These are phyloP conservation scores for Ceratobasidium sp. DNA, from an alignment of 1,284 basidiomycete genomes.

Conservation along the genomic window DNA sequence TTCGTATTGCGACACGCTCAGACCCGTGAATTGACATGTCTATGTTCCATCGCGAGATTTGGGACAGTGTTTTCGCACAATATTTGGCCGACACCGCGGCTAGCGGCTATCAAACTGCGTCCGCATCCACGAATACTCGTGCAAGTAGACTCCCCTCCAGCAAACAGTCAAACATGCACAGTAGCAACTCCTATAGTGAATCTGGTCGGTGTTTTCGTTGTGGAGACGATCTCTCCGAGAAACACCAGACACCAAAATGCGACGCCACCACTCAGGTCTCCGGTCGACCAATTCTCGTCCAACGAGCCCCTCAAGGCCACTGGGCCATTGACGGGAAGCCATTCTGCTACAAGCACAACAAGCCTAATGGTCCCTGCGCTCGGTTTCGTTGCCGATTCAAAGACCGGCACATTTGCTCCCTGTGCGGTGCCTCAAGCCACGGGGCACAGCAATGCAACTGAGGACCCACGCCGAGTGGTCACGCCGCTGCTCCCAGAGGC, in stretches of 20 bases:
- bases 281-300: neutral
- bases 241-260: neutral
- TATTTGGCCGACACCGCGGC: no score
- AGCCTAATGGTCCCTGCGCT: neutral
- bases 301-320: neutral
- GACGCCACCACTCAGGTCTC: neutral
- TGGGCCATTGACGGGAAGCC: neutral
- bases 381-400: neutral
- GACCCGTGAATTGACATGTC: no score
- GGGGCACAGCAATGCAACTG: conserved; percentile 1
- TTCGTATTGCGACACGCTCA: no score
- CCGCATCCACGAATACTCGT: no score
- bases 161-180: no score
- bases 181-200: no score
- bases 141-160: no score
- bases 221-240: neutral
- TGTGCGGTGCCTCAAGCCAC: conserved; percentile 12
- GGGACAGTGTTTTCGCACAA: no score
- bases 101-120: no score
- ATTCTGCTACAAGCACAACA: conserved; percentile 28
- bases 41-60: no score
- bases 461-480: neutral
- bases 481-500: conserved; percentile 13
- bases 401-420: conserved; percentile 28
- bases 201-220: neutral